These are phyloP conservation scores for Malassezia arunalokei DNA, from an alignment of 1,284 basidiomycete species.

Conservation along the genomic window DNA sequence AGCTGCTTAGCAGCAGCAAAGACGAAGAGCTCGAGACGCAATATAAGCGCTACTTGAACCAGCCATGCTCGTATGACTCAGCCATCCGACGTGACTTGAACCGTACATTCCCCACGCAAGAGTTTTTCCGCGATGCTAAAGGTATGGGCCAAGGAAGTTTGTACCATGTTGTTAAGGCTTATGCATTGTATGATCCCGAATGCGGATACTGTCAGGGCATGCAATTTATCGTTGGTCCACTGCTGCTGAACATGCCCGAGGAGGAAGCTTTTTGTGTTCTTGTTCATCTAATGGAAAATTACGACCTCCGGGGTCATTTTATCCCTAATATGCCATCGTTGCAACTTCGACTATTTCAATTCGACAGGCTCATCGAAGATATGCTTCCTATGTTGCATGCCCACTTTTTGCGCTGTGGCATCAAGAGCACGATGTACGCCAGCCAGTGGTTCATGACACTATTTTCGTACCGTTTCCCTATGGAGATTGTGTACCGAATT, in stretches of 20 bases:
- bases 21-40: constrained; percentile 71
- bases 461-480: constrained; percentile 61
- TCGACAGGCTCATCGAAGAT: constrained; percentile 87
- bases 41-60: constrained; percentile 69
- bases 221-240: constrained; percentile 76
- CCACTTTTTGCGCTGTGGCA: constrained; percentile 79
- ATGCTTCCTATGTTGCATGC: constrained; percentile 75
- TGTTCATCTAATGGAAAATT: constrained; percentile 93
- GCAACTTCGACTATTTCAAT: constrained; percentile 75
- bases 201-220: constrained; percentile 94
- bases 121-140: constrained; percentile 73
- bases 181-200: constrained; percentile 85
- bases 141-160: constrained; percentile 90
- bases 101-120: constrained; percentile 91
- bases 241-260: constrained; percentile 61
- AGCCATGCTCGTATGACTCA: constrained; percentile 77
- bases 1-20: constrained; percentile 82
- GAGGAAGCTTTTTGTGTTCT: constrained; percentile 84
- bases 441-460: constrained; percentile 91
- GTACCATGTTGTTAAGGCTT: constrained; percentile 94
- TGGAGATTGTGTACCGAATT: constrained; percentile 86
- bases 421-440: constrained; percentile 78
- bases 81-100: constrained; percentile 77
- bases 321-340: constrained; percentile 91
- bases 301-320: constrained; percentile 89